Evolutionary conservation across 805 yeast species (phyloP).

Genomic region (Yarrowia yakushimensis): DNA sequence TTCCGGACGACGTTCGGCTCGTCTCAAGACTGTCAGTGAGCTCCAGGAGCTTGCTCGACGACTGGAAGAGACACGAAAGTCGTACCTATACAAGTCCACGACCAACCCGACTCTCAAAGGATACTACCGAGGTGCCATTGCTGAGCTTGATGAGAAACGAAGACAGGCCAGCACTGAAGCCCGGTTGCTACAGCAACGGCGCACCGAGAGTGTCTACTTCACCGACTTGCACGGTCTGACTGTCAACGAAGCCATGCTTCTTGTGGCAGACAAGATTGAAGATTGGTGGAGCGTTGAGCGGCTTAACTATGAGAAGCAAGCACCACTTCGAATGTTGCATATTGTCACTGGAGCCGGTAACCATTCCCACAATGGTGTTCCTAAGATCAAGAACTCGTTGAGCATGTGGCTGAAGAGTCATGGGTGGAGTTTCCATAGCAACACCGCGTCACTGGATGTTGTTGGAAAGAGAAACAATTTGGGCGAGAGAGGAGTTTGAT

Average conservation of each 20-base stretch:
- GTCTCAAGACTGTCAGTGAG: slow-evolving; percentile 2
- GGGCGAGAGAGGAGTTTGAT: too few relatives aligned
- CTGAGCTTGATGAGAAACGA: slow-evolving; percentile 8
- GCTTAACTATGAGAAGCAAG: not conserved
- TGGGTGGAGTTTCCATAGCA: slow-evolving; percentile 15
- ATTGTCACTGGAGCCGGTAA: slow-evolving; percentile 30
- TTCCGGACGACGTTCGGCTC: not conserved
- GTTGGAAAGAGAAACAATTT: not conserved
- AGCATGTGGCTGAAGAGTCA: slow-evolving; percentile 23
- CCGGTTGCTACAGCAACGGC: not conserved
- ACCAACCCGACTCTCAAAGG: slow-evolving; percentile 1
- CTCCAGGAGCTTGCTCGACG: slow-evolving; percentile 1
- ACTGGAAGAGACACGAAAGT: not conserved
- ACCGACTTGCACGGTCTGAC: slow-evolving; percentile 16
- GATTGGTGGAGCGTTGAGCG: not conserved
- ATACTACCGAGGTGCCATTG: slow-evolving; percentile 7
- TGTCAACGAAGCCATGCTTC: slow-evolving; percentile 10
- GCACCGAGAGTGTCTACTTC: not conserved
- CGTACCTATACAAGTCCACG: not conserved
- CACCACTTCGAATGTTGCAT: not conserved
- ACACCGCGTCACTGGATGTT: not conserved
- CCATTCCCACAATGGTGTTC: slow-evolving; percentile 28
- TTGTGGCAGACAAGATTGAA: not conserved
- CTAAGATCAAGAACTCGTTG: slow-evolving; percentile 27
- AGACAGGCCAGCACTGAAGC: slow-evolving; percentile 9